phyloP scores from a whole-genome alignment of 305 asterid species.

The Coffea humblotiana region DNA sequence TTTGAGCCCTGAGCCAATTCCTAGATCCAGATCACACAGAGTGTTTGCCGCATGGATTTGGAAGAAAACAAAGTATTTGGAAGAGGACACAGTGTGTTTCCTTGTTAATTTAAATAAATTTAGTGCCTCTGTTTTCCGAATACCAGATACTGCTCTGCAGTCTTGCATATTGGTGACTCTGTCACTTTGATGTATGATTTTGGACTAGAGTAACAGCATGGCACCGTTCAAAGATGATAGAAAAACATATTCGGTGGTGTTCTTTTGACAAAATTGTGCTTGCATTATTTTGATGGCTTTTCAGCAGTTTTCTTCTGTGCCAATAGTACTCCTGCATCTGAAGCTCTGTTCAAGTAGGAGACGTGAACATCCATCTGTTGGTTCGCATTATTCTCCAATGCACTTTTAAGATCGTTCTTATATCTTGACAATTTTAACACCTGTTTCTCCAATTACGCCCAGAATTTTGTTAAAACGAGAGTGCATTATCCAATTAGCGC shows the following conservation, averaged over 20 bases:
- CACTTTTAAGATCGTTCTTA: not conserved
- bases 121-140: not conserved
- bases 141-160: not conserved
- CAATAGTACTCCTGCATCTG: not conserved
- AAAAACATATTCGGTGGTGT: not conserved
- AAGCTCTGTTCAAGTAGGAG: not conserved
- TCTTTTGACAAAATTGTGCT: not conserved
- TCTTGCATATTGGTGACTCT: not conserved
- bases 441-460: too few relatives aligned
- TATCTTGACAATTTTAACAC: too few relatives aligned
- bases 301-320: not conserved
- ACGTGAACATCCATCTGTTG: not conserved
- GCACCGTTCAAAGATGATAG: not conserved
- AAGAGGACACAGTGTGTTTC: not conserved
- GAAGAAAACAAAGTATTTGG: slow-evolving; percentile 3
- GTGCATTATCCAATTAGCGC: too few relatives aligned
- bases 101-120: slow-evolving; percentile 5
- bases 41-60: not conserved
- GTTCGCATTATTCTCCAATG: not conserved
- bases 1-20: slow-evolving; percentile 35
- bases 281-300: not conserved
- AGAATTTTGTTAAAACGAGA: too few relatives aligned
- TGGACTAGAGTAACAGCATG: not conserved
- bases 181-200: not conserved
- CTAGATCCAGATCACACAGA: not conserved